Base-by-base conservation (phyloP, 805 yeast species). In the Yamadazyma sp. region DNA sequence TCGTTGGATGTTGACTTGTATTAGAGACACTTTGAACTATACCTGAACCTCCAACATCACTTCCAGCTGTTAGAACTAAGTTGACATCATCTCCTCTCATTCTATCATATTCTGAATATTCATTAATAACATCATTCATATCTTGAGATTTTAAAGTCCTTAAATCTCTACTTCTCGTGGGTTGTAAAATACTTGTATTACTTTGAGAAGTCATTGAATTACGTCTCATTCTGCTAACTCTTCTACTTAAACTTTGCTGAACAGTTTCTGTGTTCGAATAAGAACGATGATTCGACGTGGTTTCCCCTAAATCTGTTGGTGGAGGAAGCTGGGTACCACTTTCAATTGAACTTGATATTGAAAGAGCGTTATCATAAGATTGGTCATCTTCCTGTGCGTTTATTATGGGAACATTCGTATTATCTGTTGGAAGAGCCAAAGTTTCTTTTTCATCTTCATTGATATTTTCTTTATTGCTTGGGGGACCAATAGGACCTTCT, bases 21-120 rank as follows among this genome's bases (percentile, higher is more conserved):
- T 16, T 23, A 10, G 38, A 29, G 1, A n/a, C 23, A 6, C 23
- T 11, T 13, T 12, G 22, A 6, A 22, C 12, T 11, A 16, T 13
- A 30, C 34, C n/a, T 3, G 38, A 31, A 7, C 39, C 50, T 8
- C 49, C 53, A n/a, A 52, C 34, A 18, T 53, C 60, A 29, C 53
- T 43, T 5, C 55, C 40, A 3, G 49, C 56, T 1, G 60, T 43
- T 2, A 48, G 45, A 7, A 50, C 30, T 22, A 47, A 45, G 13
- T 38, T 41, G 17, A 50, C 36, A 8, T 35, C 30, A 13, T 35
- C 30, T 3, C 49, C 35, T 20, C 43, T 48, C 35, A 65, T 44
- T 7, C 56, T 58, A 14, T 70, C 72, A 42, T 60, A 62, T 39
- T 73, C 74, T 2, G 80, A 75, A 42, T 65, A 68, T 42, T 68